Evolutionary conservation across 2,329 filamentous ascomycete genomes (phyloP).

Genomic region (Fusarium guadeloupense): DNA sequence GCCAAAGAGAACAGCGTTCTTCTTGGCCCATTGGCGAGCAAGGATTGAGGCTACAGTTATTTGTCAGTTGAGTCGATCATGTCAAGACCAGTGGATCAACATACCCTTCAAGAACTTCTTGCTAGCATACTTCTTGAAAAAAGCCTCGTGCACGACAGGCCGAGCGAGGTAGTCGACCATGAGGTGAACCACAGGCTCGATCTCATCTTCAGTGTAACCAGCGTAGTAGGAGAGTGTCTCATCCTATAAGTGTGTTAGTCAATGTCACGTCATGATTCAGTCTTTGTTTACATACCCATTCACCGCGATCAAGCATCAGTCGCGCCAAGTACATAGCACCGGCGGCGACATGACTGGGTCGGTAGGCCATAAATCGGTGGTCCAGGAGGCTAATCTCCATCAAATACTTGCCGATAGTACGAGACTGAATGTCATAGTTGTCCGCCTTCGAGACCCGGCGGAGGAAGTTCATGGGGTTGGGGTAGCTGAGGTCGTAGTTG

Average conservation of each 20-base stretch:
- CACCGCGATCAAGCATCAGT: conserved; percentile 86
- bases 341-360: conserved; percentile 89
- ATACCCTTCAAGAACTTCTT: conserved; percentile 99
- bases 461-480: conserved; percentile 99
- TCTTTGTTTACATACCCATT: conserved; percentile 75
- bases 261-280: conserved; percentile 15
- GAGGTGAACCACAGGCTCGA: conserved; percentile 88
- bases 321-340: conserved; percentile 95
- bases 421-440: conserved; percentile 98
- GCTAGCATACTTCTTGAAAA: conserved; percentile 99
- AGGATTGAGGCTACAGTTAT: conserved; percentile 78
- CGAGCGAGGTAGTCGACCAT: conserved; percentile 97
- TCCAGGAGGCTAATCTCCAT: conserved; percentile 97
- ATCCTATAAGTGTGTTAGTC: conserved; percentile 65
- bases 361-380: conserved; percentile 89
- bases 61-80: conserved; percentile 26
- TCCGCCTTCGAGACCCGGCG: conserved; percentile 98
- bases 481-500: conserved; percentile 97
- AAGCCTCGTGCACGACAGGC: conserved; percentile 92
- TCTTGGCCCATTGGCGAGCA: conserved; percentile 93
- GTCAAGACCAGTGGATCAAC: conserved; percentile 38
- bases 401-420: conserved; percentile 96
- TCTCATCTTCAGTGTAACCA: conserved; percentile 91
- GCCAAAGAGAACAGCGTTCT: conserved; percentile 68
- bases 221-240: conserved; percentile 88